Percentiles rank a stretch among this genome's conserved stretches.
phyloP scores from a whole-genome alignment of 345 rosid genomes.

The Hypericum androsaemum region DNA sequence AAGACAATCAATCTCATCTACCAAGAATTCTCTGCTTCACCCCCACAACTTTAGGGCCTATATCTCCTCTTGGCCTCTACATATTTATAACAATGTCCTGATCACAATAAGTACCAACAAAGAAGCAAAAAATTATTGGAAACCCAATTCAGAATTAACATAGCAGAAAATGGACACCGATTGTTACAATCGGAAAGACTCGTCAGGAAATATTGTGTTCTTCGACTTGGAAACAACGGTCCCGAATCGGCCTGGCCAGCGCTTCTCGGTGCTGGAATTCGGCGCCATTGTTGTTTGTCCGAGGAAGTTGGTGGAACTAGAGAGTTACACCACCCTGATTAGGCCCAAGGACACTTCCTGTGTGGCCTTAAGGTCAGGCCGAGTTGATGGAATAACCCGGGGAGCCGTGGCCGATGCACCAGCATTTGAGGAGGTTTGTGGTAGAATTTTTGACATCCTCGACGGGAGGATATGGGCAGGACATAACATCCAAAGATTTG shows the following conservation, averaged over 20 bases:
- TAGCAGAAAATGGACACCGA: no score
- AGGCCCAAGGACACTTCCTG: conserved; percentile 53
- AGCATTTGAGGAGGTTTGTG: conserved; percentile 52
- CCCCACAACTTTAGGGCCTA: no score
- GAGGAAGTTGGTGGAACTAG: conserved; percentile 49
- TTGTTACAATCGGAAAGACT: no score
- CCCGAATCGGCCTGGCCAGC: conserved; percentile 45
- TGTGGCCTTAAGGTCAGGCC: conserved; percentile 44
- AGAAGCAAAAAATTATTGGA: no score
- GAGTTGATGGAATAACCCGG: conserved; percentile 65
- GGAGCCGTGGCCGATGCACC: conserved; percentile 59
- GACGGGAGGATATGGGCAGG: conserved; percentile 91
- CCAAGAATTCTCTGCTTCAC: conserved; percentile 24
- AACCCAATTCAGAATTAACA: no score
- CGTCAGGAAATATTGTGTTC: no score
- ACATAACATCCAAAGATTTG: conserved; percentile 78
- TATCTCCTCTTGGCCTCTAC: no score
- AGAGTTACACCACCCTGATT: conserved; percentile 58
- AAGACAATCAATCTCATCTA: conserved; percentile 37
- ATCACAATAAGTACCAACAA: no score
- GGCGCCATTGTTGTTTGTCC: conserved; percentile 84
- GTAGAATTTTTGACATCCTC: conserved; percentile 46
- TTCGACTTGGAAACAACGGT: conserved; percentile 85
- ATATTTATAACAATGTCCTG: no score
- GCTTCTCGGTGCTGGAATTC: conserved; percentile 66